A percentile compares a stretch with the other conserved stretches of the same genome.
Conservation (phyloP, 2,329 filamentous ascomycete species). For the Diaporthe sp. region DNA sequence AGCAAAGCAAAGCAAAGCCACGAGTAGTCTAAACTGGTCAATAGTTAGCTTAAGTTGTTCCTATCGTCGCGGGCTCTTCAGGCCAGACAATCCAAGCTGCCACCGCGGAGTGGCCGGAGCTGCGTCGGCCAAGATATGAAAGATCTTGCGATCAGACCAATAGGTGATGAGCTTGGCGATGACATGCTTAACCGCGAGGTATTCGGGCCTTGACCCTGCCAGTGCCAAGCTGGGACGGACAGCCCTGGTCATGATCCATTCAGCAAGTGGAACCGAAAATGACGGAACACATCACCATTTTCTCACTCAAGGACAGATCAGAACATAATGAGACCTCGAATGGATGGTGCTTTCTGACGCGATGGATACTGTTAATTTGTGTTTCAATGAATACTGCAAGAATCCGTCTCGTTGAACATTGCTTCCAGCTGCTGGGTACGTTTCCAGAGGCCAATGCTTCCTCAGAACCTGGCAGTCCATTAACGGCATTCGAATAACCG, state of each 20-base stretch:
- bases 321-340: too few species aligned
- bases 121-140: neutral
- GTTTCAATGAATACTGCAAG: too few species aligned
- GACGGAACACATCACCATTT: neutral
- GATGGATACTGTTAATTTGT: neutral
- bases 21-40: neutral
- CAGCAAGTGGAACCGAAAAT: neutral
- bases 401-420: too few species aligned
- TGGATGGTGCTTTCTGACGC: too few species aligned
- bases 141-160: neutral
- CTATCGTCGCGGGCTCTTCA: neutral
- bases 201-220: conserved; percentile 1
- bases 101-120: neutral
- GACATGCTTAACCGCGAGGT: neutral
- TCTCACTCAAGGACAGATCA: too few species aligned
- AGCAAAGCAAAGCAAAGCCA: neutral
- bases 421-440: neutral
- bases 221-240: neutral
- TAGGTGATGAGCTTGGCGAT: neutral
- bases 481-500: too few species aligned
- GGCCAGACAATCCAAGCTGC: neutral
- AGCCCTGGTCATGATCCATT: neutral
- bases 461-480: neutral
- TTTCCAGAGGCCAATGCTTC: neutral
- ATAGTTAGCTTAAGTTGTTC: neutral